These are phyloP conservation scores for Podospora pseudocomata DNA, from an alignment of 495 filamentous ascomycete species.

Conservation along the genomic window DNA sequence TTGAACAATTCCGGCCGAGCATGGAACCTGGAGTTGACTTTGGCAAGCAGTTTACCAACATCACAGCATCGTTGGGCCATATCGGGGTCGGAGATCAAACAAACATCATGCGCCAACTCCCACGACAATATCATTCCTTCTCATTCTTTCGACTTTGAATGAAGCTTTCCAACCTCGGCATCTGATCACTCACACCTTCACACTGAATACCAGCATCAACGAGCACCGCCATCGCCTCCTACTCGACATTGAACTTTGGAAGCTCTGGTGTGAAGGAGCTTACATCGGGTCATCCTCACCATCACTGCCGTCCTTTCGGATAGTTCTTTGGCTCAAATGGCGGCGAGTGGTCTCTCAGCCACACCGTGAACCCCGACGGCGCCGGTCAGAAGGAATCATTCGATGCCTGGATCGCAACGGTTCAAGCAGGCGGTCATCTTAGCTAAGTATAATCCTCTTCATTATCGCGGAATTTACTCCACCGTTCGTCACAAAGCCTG, in stretches of 20 bases:
- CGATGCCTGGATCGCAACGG: background rate
- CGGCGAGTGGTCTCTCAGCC: background rate
- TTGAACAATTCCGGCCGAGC: background rate
- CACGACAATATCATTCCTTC: background rate
- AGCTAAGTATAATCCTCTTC: background rate
- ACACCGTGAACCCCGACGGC: conserved; percentile 2
- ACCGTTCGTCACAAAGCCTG: background rate
- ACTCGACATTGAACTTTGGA: background rate
- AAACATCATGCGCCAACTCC: background rate
- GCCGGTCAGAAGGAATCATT: background rate
- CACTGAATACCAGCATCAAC: background rate
- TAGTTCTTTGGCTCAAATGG: background rate
- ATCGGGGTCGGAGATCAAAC: background rate
- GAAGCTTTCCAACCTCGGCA: background rate
- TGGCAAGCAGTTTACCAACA: background rate
- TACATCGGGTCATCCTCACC: background rate
- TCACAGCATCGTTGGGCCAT: background rate
- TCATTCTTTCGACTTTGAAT: background rate
- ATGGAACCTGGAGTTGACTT: background rate
- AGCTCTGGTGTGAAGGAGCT: background rate
- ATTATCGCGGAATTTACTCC: background rate
- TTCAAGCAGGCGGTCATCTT: background rate
- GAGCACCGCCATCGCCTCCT: background rate
- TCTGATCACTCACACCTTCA: background rate
- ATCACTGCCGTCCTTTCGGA: background rate